phyloP scores from a whole-genome alignment of 2,329 filamentous ascomycete genomes.

The Clonostachys byssicola region DNA sequence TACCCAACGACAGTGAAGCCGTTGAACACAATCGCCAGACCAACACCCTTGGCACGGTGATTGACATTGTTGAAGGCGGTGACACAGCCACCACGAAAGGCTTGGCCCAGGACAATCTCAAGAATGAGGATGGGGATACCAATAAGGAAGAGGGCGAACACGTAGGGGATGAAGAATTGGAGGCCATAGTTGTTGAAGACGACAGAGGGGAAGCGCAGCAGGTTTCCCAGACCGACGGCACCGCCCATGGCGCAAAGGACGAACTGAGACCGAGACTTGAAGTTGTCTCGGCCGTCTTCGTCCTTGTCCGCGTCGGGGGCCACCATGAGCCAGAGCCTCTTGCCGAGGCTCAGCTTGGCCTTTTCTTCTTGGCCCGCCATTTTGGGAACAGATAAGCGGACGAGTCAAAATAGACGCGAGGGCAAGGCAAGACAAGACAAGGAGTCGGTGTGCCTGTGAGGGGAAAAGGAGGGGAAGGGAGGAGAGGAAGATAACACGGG shows the following conservation, averaged over 20 bases:
- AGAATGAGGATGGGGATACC: slow-evolving; percentile 49
- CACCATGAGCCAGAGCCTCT: slow-evolving; percentile 10
- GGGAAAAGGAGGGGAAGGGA: no score
- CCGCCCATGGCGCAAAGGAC: slow-evolving; percentile 34
- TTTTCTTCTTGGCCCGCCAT: no score
- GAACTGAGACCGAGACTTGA: slow-evolving; percentile 15
- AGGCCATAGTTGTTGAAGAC: slow-evolving; percentile 53
- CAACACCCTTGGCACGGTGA: slow-evolving; percentile 42
- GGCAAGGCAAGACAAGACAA: no score
- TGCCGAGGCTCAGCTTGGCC: slow-evolving; percentile 6
- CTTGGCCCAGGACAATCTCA: slow-evolving; percentile 63
- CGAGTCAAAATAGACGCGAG: no score
- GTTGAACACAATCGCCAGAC: slow-evolving; percentile 42
- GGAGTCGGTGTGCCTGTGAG: no score
- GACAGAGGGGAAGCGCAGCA: slow-evolving; percentile 50
- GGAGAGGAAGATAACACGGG: no score
- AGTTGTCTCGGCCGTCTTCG: slow-evolving; percentile 16
- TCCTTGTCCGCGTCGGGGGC: slow-evolving; percentile 14
- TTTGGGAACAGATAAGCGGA: no score
- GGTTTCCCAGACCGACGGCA: slow-evolving; percentile 47
- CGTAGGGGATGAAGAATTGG: slow-evolving; percentile 52
- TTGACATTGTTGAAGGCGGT: slow-evolving; percentile 46
- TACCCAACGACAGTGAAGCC: slow-evolving; percentile 47
- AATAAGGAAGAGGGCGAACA: slow-evolving; percentile 43
- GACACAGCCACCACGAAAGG: slow-evolving; percentile 45